Evolutionary conservation across 1,284 basidiomycete genomes (phyloP).

Genomic region (Athelia psychrophila): DNA sequence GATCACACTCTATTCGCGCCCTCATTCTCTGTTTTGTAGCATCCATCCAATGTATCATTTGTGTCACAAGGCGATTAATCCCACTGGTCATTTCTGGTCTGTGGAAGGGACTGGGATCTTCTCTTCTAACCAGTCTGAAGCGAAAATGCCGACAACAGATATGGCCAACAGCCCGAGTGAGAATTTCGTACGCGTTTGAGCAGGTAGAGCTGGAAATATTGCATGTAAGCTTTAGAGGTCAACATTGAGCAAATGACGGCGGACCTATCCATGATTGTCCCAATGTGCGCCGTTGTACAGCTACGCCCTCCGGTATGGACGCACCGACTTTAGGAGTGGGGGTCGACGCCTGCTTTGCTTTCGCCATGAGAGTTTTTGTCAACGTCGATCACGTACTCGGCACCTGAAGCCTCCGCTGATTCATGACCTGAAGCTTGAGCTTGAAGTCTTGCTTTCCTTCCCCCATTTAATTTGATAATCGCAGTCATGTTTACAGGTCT

Average conservation of each 20-base stretch:
- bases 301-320: too few species aligned
- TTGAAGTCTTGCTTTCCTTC: too few species aligned
- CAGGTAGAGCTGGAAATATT: constrained; percentile 50
- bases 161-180: constrained; percentile 54
- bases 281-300: constrained; percentile 20
- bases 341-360: not conserved
- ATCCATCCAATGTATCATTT: too few species aligned
- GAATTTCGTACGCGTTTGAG: constrained; percentile 55
- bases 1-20: not conserved
- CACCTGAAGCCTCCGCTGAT: too few species aligned
- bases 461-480: not conserved
- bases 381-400: not conserved
- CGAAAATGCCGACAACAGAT: constrained; percentile 46
- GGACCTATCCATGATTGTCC: constrained; percentile 34
- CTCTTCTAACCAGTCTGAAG: constrained; percentile 57
- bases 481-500: constrained; percentile 65
- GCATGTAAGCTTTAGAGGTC: not conserved
- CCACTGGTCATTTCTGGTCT: too few species aligned
- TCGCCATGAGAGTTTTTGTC: not conserved
- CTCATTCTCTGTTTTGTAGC: not conserved
- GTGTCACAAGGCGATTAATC: too few species aligned
- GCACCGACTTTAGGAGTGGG: too few species aligned
- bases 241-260: not conserved
- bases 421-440: too few species aligned
- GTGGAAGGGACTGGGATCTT: constrained; percentile 25